A percentile compares a stretch with the other conserved stretches of the same genome.
Evolutionary conservation across 2,329 filamentous ascomycete genomes (phyloP).

Genomic region (Colletotrichum musae): DNA sequence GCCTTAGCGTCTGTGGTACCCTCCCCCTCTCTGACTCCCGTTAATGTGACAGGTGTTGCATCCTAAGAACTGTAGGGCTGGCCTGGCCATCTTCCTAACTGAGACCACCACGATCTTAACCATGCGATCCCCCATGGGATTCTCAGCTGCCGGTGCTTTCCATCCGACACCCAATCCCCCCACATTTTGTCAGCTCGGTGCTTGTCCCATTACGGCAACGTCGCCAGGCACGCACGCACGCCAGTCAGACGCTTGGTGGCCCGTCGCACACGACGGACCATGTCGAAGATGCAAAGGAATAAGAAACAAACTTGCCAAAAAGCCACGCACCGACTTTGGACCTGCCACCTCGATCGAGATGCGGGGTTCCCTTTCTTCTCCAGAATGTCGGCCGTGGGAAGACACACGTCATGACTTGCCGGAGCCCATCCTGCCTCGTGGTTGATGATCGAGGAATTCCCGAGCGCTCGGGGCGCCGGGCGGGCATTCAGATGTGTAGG

Average conservation of each 20-base stretch:
- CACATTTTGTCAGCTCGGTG: not conserved
- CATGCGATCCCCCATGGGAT: not conserved
- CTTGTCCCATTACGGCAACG: not conserved
- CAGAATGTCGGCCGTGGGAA: no score
- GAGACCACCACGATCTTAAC: conserved; percentile 23
- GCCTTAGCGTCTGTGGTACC: not conserved
- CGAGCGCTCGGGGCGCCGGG: not conserved
- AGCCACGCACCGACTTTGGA: conserved; percentile 16
- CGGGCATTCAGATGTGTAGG: no score
- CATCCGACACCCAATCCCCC: not conserved
- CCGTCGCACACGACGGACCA: not conserved
- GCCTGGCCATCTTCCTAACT: conserved; percentile 17
- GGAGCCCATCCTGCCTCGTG: conserved; percentile 2
- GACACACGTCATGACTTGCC: conserved; percentile 38
- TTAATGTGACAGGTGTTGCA: conserved; percentile 7
- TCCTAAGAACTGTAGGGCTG: conserved; percentile 21
- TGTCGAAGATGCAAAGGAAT: conserved; percentile 6
- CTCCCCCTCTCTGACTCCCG: not conserved
- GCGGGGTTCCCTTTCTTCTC: not conserved
- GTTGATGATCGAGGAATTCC: conserved; percentile 23
- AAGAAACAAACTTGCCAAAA: conserved; percentile 19
- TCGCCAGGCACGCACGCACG: conserved; percentile 4
- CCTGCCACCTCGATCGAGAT: conserved; percentile 30
- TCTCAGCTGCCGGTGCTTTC: not conserved
- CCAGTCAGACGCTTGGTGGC: not conserved